phyloP scores from a whole-genome alignment of 768 basidiomycete genomes.

The Austroboletus festivus region DNA sequence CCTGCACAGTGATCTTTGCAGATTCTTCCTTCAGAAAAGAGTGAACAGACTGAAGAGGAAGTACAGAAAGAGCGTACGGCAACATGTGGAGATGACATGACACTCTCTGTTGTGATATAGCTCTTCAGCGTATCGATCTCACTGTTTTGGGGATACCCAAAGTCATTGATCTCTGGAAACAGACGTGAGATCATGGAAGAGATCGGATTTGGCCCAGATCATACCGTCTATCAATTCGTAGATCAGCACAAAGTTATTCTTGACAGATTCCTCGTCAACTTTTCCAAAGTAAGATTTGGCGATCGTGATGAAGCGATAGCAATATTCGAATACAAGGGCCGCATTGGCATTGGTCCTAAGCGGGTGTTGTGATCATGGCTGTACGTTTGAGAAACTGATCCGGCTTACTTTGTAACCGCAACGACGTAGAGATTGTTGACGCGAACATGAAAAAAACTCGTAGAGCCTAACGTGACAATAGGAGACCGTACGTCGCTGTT shows the following conservation, averaged over 20 bases:
- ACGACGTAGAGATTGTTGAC: slow-evolving; percentile 95
- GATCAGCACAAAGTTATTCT: slow-evolving; percentile 98
- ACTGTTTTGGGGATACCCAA: slow-evolving; percentile 98
- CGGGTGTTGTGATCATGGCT: not conserved
- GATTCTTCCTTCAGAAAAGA: slow-evolving; percentile 75
- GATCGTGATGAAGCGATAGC: slow-evolving; percentile 94
- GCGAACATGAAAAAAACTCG: slow-evolving; percentile 97
- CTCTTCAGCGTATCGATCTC: slow-evolving; percentile 97
- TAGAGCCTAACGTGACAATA: slow-evolving; percentile 95
- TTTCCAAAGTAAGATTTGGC: slow-evolving; percentile 97
- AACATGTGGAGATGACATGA: slow-evolving; percentile 81
- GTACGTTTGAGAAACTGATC: not conserved
- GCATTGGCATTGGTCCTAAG: slow-evolving; percentile 92
- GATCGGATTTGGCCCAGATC: slow-evolving; percentile 11
- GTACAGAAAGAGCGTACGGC: slow-evolving; percentile 49
- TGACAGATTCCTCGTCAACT: slow-evolving; percentile 95
- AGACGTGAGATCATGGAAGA: slow-evolving; percentile 5
- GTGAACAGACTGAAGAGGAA: slow-evolving; percentile 1
- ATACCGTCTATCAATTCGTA: slow-evolving; percentile 96
- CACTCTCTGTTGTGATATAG: slow-evolving; percentile 97
- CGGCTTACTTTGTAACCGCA: slow-evolving; percentile 86
- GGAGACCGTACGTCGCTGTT: slow-evolving; percentile 96
- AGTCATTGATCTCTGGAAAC: slow-evolving; percentile 87
- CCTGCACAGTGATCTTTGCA: slow-evolving; percentile 94
- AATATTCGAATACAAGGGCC: slow-evolving; percentile 95